These are phyloP conservation scores for Pontederia crassipes DNA, from an alignment of 176 grass and related monocot species.

Conservation along the genomic window DNA sequence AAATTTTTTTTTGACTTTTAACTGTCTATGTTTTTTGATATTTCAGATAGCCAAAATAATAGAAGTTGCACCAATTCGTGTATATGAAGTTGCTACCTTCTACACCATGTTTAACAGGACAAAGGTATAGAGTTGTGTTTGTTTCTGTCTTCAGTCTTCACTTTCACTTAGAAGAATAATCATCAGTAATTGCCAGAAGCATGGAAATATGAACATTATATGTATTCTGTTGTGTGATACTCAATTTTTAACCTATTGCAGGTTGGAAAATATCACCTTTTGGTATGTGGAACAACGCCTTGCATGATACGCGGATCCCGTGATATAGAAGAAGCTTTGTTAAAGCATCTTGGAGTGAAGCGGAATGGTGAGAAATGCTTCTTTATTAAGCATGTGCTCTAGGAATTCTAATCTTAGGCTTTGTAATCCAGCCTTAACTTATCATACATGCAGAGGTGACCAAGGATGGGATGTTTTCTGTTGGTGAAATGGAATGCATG, in stretches of 20 bases:
- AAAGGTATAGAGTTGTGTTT: conserved; percentile 45
- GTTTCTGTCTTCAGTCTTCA: background rate
- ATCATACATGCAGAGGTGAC: conserved; percentile 58
- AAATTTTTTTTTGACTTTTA: background rate
- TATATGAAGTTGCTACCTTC: conserved; percentile 99
- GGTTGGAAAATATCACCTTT: conserved; percentile 97
- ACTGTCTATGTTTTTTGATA: background rate
- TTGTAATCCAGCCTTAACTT: background rate
- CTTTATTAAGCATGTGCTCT: background rate
- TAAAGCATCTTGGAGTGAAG: conserved; percentile 94
- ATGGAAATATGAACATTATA: background rate
- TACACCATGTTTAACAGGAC: conserved; percentile 93
- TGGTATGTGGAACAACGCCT: conserved; percentile 97
- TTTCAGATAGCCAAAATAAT: conserved; percentile 84
- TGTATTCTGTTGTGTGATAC: background rate
- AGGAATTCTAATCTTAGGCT: background rate
- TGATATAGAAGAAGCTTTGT: conserved; percentile 76
- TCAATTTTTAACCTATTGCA: conserved; percentile 16
- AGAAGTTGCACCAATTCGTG: conserved; percentile 79
- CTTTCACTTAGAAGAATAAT: background rate
- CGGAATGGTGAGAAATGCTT: conserved; percentile 49
- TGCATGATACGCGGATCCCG: conserved; percentile 97
- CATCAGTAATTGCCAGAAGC: too few relatives aligned
- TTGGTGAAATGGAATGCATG: conserved; percentile 99
- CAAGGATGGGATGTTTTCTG: conserved; percentile 90